Base-by-base conservation (phyloP, 2,329 filamentous ascomycete genomes). In the Achaetomium macrosporum region DNA sequence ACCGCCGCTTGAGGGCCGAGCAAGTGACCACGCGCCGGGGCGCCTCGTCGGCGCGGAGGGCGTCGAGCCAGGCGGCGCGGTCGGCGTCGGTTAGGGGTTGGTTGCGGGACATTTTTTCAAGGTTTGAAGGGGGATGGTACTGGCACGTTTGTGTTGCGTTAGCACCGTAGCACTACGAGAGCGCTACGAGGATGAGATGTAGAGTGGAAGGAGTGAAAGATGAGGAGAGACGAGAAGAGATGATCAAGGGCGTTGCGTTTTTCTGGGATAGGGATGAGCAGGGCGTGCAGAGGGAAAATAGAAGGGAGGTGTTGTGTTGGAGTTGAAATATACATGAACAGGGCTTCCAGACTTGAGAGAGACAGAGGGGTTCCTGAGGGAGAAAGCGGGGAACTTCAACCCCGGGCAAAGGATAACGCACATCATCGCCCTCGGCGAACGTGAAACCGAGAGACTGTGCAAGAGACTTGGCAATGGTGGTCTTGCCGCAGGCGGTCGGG, bases 1-100 rank as follows among this genome's bases (percentile, higher is more conserved):
- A 91, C 67, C 85, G 86, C 59, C 82, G 81, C 70, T 90, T 90
- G 16, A 91, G 74, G 0, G 87, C 87, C n/a, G 84, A 88, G 73
- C 87, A 91, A 47, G 87, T 88, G 50, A 90, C 79, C 49, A 90
- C 81, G 20, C 89, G 85, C 36, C 84, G 19, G 52, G 75, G 66
- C 33, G 72, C 63, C 46, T 72, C 69, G 61, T 73, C 76, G 59
- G 81, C 72, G 53, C 79, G 78, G 2, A 85, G 74, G 8, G 73
- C 73, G 57, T 78, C 77, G 40, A 90, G 78, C 87, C 87, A 91
- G 69, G 87, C 87, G 82, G 85, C 88, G 52, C 87, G 81, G 68
- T 91, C 87, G 42, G 77, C 79, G 65, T 90, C 87, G 49, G 82
- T 88, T 10, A 91, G 76, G 2, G 87, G 83, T 46, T 79, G 79